Base-by-base conservation (phyloP, 2,329 filamentous ascomycete species). In the Akanthomyces muscarius region DNA sequence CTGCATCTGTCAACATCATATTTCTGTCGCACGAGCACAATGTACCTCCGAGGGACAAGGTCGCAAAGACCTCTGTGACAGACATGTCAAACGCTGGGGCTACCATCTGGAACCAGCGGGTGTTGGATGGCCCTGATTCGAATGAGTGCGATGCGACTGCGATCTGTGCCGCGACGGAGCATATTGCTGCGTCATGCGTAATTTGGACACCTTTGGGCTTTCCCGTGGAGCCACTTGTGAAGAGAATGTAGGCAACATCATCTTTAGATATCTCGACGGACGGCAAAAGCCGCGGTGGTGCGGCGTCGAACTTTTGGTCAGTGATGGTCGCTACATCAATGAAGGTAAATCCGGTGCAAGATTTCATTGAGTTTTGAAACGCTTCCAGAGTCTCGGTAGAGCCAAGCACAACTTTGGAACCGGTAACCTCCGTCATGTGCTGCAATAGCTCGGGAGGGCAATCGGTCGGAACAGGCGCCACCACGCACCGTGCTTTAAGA, bases 141-240 rank as follows among this genome's bases (percentile, higher is more conserved):
- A 55, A 55, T 44, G 52, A 55, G 38, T 44, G 52, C 52, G 36
- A 30, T 8, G 52, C 52, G 36, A 44, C 52, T 44, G 52, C 33
- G 36, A 55, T 28, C 14, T 55, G 52, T 42, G 52, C 52, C 36
- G 52, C 52, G 23, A 55, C 52, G 11, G 36, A 14, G 38, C 52
- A 42, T 21, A 55, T 44, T 25, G 52, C 52, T n/a, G 52, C 52
- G 16, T 55, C n/a, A 28, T 55, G 52, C 14, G 52, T 55, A 25
- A 55, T 55, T 44, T 55, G 52, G 16, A 55, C 52, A 21, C 52
- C 52, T 55, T 55, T 55, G n/a, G 52, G 52, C 21, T 55, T 55
- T 41, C 52, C 52, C 36, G 52, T 55, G 11, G 52, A 55, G n/a
- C 52, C 52, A n/a, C 52, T 55, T 44, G 52, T 55, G 52, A 55